Percentiles rank a stretch among this genome's conserved stretches.
Evolutionary conservation across 768 basidiomycete genomes (phyloP).

Genomic region (Podaxis sp.): DNA sequence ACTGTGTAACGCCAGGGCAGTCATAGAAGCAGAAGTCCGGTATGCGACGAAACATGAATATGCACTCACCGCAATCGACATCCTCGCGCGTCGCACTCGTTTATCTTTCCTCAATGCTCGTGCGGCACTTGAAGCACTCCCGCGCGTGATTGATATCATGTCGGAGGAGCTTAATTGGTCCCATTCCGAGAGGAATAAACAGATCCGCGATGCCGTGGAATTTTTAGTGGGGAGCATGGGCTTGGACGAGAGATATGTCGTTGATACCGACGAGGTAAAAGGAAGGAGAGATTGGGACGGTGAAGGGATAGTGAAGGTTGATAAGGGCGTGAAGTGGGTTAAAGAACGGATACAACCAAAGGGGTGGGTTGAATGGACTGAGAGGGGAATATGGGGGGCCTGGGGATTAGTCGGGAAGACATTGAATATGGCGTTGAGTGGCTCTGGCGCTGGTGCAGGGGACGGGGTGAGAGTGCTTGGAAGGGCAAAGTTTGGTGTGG

Average conservation of each 20-base stretch:
- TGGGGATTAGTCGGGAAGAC: neutral
- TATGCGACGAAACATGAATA: constrained; percentile 91
- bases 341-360: constrained; percentile 24
- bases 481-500: constrained; percentile 44
- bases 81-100: constrained; percentile 88
- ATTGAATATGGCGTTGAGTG: constrained; percentile 30
- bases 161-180: constrained; percentile 82
- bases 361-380: constrained; percentile 19
- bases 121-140: constrained; percentile 81
- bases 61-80: constrained; percentile 88
- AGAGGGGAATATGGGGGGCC: constrained; percentile 17
- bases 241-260: constrained; percentile 52
- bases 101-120: constrained; percentile 91
- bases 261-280: constrained; percentile 24
- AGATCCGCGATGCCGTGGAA: constrained; percentile 56
- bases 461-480: constrained; percentile 27
- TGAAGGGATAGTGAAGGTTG: neutral
- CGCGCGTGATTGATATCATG: constrained; percentile 91
- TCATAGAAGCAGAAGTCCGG: constrained; percentile 90
- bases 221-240: constrained; percentile 91
- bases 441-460: neutral
- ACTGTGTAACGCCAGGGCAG: constrained; percentile 29
- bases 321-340: constrained; percentile 17
- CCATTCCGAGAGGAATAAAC: constrained; percentile 50
- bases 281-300: neutral